Evolutionary conservation across 306 rosid genomes (phyloP), one percentile per base, ranked within the genome.

Genomic region (Prunus campanulata): DNA sequence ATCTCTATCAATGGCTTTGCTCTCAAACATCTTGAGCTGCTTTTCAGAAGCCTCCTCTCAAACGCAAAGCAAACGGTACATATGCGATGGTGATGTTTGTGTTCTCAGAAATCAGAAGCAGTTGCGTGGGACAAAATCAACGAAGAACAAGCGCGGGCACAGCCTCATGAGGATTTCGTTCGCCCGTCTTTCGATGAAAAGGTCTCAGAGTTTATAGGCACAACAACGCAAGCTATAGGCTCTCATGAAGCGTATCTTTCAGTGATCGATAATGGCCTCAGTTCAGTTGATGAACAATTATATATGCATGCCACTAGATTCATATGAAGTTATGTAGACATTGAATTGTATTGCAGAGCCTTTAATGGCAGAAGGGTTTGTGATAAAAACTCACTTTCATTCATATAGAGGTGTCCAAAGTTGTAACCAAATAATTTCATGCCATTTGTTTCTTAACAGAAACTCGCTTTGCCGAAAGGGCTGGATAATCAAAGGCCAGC

Each of bases 11-110:
- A 83, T 91, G 97, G 81, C 79, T 77, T 13, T 84, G 70, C 59
- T 88, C n/a, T 81, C 91, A 75, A 82, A 56, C 86, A 60, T 90
- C 44, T 87, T 88, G 66, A 44, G 89, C 8, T 87, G 93, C 85
- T 91, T 86, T 80, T 85, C 88, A 20, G 90, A 86, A 16, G n/a
- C 80, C 8, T 62, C 80, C 8, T 62, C 80, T 4, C 69, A 67
- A 48, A 74, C 88, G 9, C 66, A 29, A 25, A 60, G 25, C 14
- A 84, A 86, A 48, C 70, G 71, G 39, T 85, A 71, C 68, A 51
- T 74, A 42, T 92, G 97, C 77, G 78, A 88, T 32, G 93, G 91
- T 8, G 83, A 90, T 78, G 89, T 79, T 64, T 90, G 97, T 72
- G 81, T 85, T 72, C 81, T 90, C 0, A 87, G 71, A 50, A 51